Evolutionary conservation across 768 basidiomycete genomes (phyloP), one percentile per base, ranked within the genome.

Genomic region (Psilocybe azurescens): DNA sequence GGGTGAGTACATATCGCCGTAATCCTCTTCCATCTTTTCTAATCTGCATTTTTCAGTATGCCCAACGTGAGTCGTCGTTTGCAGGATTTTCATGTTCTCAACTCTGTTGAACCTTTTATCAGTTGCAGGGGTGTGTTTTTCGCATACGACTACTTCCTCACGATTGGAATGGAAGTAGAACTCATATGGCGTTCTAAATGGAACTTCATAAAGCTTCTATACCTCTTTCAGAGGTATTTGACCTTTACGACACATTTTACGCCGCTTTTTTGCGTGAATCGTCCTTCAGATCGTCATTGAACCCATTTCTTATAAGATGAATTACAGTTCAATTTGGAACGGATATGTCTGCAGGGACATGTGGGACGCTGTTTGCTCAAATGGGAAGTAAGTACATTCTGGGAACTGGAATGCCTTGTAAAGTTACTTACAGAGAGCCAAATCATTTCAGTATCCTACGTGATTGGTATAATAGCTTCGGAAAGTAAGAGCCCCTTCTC

Each of bases 141-240:
- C n/a, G 11, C 14, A n/a, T 44, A 44, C n/a, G 65, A 65, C 32
- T 65, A 60, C 29, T 39, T 62, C 29, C 13, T 65, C 2, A 65
- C 65, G 14, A 16, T 65, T 3, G 47, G 36, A 5, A 38, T 65
- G 61, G 65, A 65, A 39, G 58, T 65, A 3, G 61, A 65, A 10
- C 51, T 60, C 9, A 53, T 65, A 9, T 65, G 65, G 65, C 28
- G 38, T 33, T 53, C 58, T 5, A 59, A 53, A n/a, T 65, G 61
- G 65, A 63, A 53, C 18, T 5, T 48, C 6, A 59, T 62, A 39
- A 65, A 65, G 38, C 7, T 47, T 5, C 11, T 65, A 7, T 65
- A 59, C 39, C 24, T 65, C 9, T 14, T 65, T 16, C 65, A 65
- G 32, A 47, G 65, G 10, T 65, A 65, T 51, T 49, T 65, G 28